A percentile compares a stretch with the other conserved stretches of the same genome.
These are phyloP conservation scores for Zygotorulaspora mrakii DNA, from an alignment of 1,139 yeast species.

Conservation along the genomic window DNA sequence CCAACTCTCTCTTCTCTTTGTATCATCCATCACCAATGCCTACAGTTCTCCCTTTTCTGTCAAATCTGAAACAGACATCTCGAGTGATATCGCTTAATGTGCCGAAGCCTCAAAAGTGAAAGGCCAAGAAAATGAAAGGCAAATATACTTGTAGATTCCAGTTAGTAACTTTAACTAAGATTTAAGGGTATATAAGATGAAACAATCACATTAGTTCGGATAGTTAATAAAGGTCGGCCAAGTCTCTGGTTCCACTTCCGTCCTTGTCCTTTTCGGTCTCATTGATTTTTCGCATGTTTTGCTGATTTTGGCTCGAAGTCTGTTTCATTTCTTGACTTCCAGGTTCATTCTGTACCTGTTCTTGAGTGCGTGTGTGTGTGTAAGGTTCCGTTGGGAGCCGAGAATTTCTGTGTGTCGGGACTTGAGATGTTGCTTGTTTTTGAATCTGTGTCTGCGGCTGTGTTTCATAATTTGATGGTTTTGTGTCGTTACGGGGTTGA, in stretches of 20 bases:
- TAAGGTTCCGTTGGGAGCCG: neutral
- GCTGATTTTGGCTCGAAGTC: too few species aligned
- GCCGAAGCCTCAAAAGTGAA: constrained; percentile 3
- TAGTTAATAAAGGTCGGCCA: constrained; percentile 14
- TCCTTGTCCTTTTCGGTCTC: constrained; percentile 4
- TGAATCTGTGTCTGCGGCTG: neutral
- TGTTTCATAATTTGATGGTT: neutral
- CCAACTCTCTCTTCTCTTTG: too few species aligned
- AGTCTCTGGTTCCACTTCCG: constrained; percentile 10
- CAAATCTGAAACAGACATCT: neutral
- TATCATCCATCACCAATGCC: neutral
- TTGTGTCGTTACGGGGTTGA: constrained; percentile 1
- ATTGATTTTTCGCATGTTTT: constrained; percentile 1
- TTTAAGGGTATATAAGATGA: constrained; percentile 3
- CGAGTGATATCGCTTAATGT: neutral
- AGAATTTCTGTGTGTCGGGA: neutral
- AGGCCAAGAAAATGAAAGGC: neutral
- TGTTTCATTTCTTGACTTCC: constrained; percentile 1
- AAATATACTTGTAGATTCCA: too few species aligned
- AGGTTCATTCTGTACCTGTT: constrained; percentile 3
- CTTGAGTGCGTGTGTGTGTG: neutral
- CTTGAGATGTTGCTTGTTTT: neutral
- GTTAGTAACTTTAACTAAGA: neutral
- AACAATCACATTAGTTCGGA: constrained; percentile 1
- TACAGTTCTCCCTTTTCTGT: neutral